Percentiles rank a stretch among this genome's conserved stretches.
Conservation (phyloP, 1,139 yeast species). For the Kodamaea plutei region DNA sequence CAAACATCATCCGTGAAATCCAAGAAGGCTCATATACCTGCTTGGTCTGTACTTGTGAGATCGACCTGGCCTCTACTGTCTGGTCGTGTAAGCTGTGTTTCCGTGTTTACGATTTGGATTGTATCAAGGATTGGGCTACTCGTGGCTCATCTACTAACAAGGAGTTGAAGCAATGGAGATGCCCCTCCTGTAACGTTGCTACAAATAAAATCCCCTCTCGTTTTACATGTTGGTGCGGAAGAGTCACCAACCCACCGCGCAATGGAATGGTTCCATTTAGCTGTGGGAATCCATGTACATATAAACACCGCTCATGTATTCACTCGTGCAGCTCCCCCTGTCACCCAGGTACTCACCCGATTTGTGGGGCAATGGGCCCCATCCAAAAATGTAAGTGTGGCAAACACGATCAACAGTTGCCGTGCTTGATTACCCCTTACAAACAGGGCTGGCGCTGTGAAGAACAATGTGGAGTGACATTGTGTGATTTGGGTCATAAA, state of each 20-base stretch:
- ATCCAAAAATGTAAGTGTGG: constrained; percentile 74
- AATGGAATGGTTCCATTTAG: constrained; percentile 68
- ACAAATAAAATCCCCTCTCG: constrained; percentile 51
- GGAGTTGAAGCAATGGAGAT: constrained; percentile 61
- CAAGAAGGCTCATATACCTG: constrained; percentile 69
- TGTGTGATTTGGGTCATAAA: constrained; percentile 64
- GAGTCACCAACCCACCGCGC: constrained; percentile 59
- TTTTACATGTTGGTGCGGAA: constrained; percentile 91
- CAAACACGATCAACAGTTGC: constrained; percentile 57
- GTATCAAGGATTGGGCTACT: constrained; percentile 78
- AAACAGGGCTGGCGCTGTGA: constrained; percentile 66
- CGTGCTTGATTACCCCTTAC: constrained; percentile 71
- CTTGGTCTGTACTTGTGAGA: constrained; percentile 79
- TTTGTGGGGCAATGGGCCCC: constrained; percentile 78
- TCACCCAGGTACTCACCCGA: constrained; percentile 88
- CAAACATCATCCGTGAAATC: constrained; percentile 50
- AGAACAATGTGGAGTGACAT: constrained; percentile 49
- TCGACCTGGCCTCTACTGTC: constrained; percentile 59
- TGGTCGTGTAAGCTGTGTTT: constrained; percentile 76
- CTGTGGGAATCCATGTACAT: constrained; percentile 81
- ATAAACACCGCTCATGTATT: constrained; percentile 52
- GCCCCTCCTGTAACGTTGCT: constrained; percentile 77
- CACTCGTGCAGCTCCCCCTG: constrained; percentile 76
- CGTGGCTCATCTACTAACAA: constrained; percentile 65
- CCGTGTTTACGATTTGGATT: constrained; percentile 76